Percentiles rank a stretch among this genome's conserved stretches.
These are phyloP conservation scores for Annulohypoxylon stygium DNA, from an alignment of 495 filamentous ascomycete genomes.

Conservation along the genomic window DNA sequence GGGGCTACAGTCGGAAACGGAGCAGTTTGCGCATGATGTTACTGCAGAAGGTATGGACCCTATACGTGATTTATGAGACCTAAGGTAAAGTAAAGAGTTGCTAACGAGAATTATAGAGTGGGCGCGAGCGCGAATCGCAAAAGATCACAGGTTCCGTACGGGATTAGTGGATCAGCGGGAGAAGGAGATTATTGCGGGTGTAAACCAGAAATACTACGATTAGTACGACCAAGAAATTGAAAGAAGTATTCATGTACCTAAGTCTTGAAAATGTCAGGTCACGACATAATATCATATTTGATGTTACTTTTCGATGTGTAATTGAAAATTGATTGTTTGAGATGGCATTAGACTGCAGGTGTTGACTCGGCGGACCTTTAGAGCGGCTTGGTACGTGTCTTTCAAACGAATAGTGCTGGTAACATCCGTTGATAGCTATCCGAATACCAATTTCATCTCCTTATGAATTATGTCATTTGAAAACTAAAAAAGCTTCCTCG, in stretches of 20 bases:
- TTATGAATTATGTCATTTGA: too few relatives aligned
- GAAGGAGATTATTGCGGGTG: slow-evolving; percentile 54
- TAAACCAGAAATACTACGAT: slow-evolving; percentile 53
- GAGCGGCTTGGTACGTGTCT: background rate
- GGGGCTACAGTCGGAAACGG: slow-evolving; percentile 57
- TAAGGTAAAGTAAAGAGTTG: background rate
- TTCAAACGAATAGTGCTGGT: background rate
- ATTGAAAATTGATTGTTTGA: too few relatives aligned
- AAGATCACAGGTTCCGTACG: slow-evolving; percentile 51
- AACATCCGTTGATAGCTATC: background rate
- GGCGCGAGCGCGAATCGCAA: slow-evolving; percentile 53
- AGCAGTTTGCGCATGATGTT: slow-evolving; percentile 45
- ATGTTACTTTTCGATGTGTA: too few relatives aligned
- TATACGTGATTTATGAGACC: background rate
- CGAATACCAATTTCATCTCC: too few relatives aligned
- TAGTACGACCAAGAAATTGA: slow-evolving; percentile 1
- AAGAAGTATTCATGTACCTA: too few relatives aligned
- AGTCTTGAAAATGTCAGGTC: too few relatives aligned
- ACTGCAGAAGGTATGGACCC: slow-evolving; percentile 49
- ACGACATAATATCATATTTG: too few relatives aligned
- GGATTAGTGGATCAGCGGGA: slow-evolving; percentile 47
- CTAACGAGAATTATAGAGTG: slow-evolving; percentile 41
- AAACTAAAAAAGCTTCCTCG: too few relatives aligned
- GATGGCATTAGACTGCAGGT: too few relatives aligned
- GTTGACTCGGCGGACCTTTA: too few relatives aligned